Base-by-base conservation (phyloP, 2,329 filamentous ascomycete genomes). In the Ophiocordyceps sinensis region DNA sequence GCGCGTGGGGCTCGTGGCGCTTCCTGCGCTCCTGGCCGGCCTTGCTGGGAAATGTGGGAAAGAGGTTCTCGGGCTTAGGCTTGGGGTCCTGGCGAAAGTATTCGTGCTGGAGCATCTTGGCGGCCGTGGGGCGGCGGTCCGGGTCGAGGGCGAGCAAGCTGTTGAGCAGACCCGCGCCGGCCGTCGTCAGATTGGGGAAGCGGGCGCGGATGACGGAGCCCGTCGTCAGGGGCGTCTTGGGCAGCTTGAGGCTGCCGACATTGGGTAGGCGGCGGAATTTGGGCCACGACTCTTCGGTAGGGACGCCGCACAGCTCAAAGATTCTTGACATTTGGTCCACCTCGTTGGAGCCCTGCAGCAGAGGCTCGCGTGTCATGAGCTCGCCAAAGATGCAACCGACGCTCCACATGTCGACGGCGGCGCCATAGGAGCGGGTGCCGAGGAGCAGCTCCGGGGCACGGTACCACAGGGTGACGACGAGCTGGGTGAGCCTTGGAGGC, bases 391-490 rank as follows among this genome's bases (percentile, higher is more conserved):
- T 87, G 63, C 91, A 96, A 12, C 91, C 91, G 4, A 96, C 68
- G 61, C 84, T 93, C 91, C 91, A 98, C 73, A 96, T 83, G 63
- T 96, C 91, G 51, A 96, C 71, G 45, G 83, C 75, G 1, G 71
- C 65, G 44, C 73, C 79, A 64, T 98, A 98, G 14, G 70, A 72
- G 30, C 75, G 73, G 0, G 84, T 69, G 6, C 91, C 91, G 3
- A 96, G 77, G 2, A 98, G 73, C 11, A 96, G 73, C 62, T 96
- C 91, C 0, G 91, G 91, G 1, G 85, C 75, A 43, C 91, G 84
- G 60, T 98, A 98, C 91, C 91, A 98, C 7, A 98, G 73, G 7
- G 91, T 98, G 15, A 96, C 89, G 46, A 98, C 91, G 37, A 96
- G 75, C 56, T 89, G 83, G 3, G 91, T 96, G 45, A 96, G 72